Evolutionary conservation across 768 basidiomycete species (phyloP).

Genomic region (Imleria badia): DNA sequence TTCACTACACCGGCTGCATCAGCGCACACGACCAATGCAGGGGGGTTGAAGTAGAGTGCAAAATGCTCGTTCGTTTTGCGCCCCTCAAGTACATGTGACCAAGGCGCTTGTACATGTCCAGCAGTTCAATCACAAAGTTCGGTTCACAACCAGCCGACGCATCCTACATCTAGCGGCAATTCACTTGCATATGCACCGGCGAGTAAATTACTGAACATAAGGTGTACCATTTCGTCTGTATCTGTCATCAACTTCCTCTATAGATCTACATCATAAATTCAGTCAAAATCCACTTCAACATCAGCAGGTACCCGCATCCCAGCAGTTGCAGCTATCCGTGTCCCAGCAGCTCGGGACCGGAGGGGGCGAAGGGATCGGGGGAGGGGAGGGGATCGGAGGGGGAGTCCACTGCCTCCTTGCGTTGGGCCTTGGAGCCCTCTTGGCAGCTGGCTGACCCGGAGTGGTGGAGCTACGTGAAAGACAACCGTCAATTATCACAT

Average conservation of each 20-base stretch:
- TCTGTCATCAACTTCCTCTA: neutral
- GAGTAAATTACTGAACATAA: neutral
- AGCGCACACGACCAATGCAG: too few species aligned
- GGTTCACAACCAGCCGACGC: too few species aligned
- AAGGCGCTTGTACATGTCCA: too few species aligned
- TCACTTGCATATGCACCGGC: neutral
- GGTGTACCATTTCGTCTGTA: neutral
- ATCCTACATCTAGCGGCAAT: too few species aligned
- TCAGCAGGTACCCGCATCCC: neutral
- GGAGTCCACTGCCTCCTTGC: neutral
- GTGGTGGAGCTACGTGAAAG: neutral
- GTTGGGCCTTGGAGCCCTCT: neutral
- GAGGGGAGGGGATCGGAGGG: neutral
- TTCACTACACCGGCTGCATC: too few species aligned
- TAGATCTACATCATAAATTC: neutral
- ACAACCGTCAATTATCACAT: neutral
- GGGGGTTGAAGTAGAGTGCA: too few species aligned
- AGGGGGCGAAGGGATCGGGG: neutral
- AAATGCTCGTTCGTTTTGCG: too few species aligned
- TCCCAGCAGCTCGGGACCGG: neutral
- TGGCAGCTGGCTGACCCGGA: neutral
- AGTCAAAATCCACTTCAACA: neutral
- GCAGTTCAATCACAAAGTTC: too few species aligned
- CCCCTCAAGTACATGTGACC: too few species aligned
- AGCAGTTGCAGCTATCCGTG: neutral